Conservation (phyloP, 306 rosid genomes). For the Albizia julibrissin region DNA sequence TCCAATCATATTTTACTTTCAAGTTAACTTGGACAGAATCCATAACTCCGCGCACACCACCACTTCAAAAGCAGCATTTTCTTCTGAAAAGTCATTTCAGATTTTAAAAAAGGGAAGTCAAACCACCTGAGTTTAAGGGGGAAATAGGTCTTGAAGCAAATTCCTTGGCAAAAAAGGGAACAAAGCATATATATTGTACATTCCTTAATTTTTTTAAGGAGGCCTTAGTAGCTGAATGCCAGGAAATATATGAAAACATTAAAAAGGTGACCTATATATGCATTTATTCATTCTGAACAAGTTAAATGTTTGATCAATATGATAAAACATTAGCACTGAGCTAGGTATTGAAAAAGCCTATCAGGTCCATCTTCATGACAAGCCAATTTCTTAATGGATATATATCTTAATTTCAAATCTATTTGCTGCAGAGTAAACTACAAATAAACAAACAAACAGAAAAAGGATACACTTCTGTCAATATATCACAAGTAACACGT, state of each 20-base stretch:
- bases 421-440: neutral
- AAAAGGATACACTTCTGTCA: neutral
- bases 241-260: too few species aligned
- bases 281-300: too few species aligned
- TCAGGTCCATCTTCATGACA: neutral
- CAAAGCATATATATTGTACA: neutral
- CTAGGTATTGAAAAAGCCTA: neutral
- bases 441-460: neutral
- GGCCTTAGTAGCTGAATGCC: too few species aligned
- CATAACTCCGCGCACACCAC: neutral
- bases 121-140: neutral
- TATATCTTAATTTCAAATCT: neutral
- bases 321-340: neutral
- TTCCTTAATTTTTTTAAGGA: neutral
- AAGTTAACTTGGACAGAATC: slow-evolving; percentile 17
- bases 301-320: neutral
- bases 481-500: too few species aligned
- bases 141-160: neutral
- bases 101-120: neutral
- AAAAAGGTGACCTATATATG: too few species aligned
- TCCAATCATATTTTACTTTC: slow-evolving; percentile 4
- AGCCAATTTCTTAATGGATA: neutral
- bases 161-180: neutral
- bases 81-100: neutral
- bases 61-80: neutral